Conservation (phyloP, 495 filamentous ascomycete genomes). For the Aspergillus haitiensis region DNA sequence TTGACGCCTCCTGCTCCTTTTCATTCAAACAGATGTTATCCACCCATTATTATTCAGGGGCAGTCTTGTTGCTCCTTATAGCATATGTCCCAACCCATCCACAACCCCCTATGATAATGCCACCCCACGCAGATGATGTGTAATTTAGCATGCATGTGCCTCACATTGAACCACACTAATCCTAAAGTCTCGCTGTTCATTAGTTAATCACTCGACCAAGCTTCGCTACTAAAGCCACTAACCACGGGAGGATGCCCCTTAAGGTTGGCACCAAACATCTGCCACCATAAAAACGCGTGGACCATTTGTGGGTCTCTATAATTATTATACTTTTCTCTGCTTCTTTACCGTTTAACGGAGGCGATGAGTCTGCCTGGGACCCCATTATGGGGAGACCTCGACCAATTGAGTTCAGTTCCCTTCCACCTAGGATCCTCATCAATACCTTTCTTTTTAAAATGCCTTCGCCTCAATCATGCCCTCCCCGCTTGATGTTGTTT, state of each 20-base stretch:
- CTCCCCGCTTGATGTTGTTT: not conserved
- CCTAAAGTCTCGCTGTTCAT: too few relatives aligned
- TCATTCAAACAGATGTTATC: too few relatives aligned
- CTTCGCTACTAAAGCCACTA: constrained; percentile 21
- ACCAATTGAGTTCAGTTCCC: not conserved
- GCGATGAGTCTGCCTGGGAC: not conserved
- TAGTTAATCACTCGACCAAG: constrained; percentile 9
- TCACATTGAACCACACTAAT: too few relatives aligned
- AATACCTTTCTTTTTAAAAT: not conserved
- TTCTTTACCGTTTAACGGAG: not conserved
- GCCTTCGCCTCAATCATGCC: not conserved
- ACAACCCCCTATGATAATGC: too few relatives aligned
- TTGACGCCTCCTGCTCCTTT: not conserved
- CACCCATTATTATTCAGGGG: too few relatives aligned
- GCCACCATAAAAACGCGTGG: constrained; percentile 18
- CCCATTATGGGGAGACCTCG: not conserved
- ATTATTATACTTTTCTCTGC: not conserved
- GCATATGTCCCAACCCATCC: not conserved
- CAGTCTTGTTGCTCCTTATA: not conserved
- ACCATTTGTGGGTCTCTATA: constrained; percentile 10
- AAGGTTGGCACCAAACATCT: constrained; percentile 2
- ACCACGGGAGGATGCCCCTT: constrained; percentile 5
- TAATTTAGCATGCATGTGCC: too few relatives aligned
- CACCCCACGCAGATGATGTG: too few relatives aligned
- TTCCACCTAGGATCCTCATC: not conserved